Evolutionary conservation across 345 rosid species (phyloP).

Genomic region (Erodium maritimum): DNA sequence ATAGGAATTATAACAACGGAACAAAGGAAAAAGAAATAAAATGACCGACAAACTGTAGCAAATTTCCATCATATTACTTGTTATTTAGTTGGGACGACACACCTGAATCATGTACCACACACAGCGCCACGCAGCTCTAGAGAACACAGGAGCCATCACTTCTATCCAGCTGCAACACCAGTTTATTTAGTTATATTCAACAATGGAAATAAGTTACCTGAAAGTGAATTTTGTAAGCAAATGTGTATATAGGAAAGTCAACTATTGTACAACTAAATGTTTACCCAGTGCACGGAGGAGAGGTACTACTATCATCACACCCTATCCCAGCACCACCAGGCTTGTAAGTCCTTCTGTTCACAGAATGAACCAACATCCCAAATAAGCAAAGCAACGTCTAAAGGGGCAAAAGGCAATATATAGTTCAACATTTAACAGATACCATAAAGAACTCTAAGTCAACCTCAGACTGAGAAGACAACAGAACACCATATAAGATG

Average conservation of each 20-base stretch:
- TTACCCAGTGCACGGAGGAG: constrained; percentile 73
- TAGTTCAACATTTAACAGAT: neutral
- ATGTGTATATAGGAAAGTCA: neutral
- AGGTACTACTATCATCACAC: constrained; percentile 34
- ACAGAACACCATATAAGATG: too few relatives aligned
- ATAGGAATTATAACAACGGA: too few relatives aligned
- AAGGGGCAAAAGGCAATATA: neutral
- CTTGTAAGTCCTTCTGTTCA: constrained; percentile 48
- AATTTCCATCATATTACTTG: neutral
- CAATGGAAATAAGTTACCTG: neutral
- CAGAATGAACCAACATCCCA: constrained; percentile 8
- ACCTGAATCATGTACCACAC: constrained; percentile 77
- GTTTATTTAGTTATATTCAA: neutral
- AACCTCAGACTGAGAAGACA: too few relatives aligned
- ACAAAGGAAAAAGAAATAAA: too few relatives aligned
- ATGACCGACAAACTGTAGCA: too few relatives aligned
- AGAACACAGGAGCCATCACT: constrained; percentile 78
- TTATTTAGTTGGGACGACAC: neutral
- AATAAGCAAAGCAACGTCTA: constrained; percentile 2
- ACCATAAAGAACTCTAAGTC: too few relatives aligned
- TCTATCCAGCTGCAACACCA: constrained; percentile 50
- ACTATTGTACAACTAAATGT: constrained; percentile 2
- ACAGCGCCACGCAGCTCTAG: constrained; percentile 61
- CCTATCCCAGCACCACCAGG: constrained; percentile 20
- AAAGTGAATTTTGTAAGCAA: neutral